Evolutionary conservation across 2,329 filamentous ascomycete species (phyloP).

Genomic region (Scedosporium apiospermum): DNA sequence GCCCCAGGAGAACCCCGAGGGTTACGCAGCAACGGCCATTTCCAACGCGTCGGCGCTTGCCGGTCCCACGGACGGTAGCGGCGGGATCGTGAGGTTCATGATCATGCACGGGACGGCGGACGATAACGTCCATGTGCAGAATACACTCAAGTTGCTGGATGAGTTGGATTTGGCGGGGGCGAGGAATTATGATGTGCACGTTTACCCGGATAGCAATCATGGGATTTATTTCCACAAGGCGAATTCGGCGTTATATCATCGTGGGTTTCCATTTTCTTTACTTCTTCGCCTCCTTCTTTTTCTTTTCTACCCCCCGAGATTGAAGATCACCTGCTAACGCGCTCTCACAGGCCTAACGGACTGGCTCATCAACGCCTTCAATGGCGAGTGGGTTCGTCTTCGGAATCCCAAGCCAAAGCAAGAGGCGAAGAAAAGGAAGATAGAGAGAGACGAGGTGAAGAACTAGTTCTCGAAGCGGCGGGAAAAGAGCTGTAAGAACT

Average conservation of each 20-base stretch:
- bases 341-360: constrained; percentile 56
- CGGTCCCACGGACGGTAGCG: constrained; percentile 18
- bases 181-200: constrained; percentile 92
- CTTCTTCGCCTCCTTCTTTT: constrained; percentile 3
- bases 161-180: constrained; percentile 71
- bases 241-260: constrained; percentile 84
- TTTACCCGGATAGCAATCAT: constrained; percentile 95
- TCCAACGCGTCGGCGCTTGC: constrained; percentile 63
- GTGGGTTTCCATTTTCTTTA: constrained; percentile 44
- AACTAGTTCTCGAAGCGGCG: too few species aligned
- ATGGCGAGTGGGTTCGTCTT: constrained; percentile 78
- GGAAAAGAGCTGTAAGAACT: neutral
- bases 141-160: constrained; percentile 79
- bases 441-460: neutral
- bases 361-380: constrained; percentile 96
- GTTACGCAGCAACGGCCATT: constrained; percentile 70
- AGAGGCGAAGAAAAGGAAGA: neutral
- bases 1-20: constrained; percentile 67
- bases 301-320: neutral
- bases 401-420: constrained; percentile 2
- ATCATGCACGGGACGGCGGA: constrained; percentile 95
- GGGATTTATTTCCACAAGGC: constrained; percentile 92
- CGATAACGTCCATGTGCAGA: constrained; percentile 97
- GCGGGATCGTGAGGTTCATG: constrained; percentile 69
- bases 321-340: neutral